These are phyloP conservation scores for Plasmodium gonderi DNA, from an alignment of 169 alveolate species.

Conservation along the genomic window DNA sequence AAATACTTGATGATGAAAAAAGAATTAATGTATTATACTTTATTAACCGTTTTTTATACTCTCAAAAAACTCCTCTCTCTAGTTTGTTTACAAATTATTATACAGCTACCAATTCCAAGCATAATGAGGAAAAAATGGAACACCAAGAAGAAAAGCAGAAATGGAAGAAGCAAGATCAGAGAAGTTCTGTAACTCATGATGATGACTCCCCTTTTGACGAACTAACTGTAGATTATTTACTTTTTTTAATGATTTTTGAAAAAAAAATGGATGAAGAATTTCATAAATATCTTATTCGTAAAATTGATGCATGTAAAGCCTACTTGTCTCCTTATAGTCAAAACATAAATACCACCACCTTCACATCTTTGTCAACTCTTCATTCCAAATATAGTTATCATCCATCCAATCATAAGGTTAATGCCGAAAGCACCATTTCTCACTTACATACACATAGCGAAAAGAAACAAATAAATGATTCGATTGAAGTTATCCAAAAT, in stretches of 20 bases:
- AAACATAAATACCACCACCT: background rate
- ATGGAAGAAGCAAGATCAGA: too few relatives aligned
- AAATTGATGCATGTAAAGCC: conserved; percentile 9
- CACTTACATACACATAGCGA: background rate
- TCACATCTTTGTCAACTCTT: background rate
- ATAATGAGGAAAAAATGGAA: background rate
- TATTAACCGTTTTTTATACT: conserved; percentile 63
- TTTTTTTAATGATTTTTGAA: conserved; percentile 66
- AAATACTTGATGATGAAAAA: conserved; percentile 38
- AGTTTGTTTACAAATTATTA: conserved; percentile 39
- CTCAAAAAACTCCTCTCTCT: conserved; percentile 64
- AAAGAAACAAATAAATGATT: background rate
- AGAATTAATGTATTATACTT: conserved; percentile 50
- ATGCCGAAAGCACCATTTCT: background rate
- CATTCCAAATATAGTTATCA: background rate
- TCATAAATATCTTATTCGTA: conserved; percentile 15
- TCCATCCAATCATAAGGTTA: background rate
- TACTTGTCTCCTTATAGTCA: background rate
- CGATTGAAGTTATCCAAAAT: background rate
- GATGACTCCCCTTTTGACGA: conserved; percentile 29
- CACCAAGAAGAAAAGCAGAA: background rate
- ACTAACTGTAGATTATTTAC: conserved; percentile 47
- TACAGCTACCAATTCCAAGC: too few relatives aligned
- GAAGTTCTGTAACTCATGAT: background rate
- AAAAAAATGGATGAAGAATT: conserved; percentile 33